Conservation (phyloP, 2,329 filamentous ascomycete species). For the Exophiala oligosperma region DNA sequence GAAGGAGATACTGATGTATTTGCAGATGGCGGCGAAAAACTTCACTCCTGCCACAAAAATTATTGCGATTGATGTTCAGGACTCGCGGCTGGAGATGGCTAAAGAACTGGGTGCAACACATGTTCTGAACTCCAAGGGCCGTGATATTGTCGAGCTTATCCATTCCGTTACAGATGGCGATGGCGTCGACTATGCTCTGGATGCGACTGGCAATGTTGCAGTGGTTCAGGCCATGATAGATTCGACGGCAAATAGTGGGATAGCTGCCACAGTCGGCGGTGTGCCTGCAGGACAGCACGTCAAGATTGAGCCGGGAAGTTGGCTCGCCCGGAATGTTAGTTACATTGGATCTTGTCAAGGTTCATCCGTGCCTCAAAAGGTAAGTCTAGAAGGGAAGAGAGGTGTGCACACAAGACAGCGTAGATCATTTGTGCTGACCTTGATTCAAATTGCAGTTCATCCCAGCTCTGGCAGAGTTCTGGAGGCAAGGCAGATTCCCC, state of each 20-base stretch:
- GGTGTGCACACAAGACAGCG: too few species aligned
- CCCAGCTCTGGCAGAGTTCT: neutral
- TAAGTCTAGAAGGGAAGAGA: neutral
- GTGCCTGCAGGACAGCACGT: neutral
- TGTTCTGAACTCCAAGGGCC: conserved; percentile 35
- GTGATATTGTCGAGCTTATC: conserved; percentile 31
- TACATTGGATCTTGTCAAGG: neutral
- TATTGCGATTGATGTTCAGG: conserved; percentile 48
- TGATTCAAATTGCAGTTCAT: neutral
- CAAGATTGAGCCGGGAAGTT: neutral
- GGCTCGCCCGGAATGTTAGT: neutral
- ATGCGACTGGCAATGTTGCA: conserved; percentile 10
- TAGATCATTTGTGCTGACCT: neutral
- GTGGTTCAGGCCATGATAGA: neutral
- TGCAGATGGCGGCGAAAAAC: conserved; percentile 31
- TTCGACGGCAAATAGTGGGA: neutral
- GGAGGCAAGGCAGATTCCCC: neutral
- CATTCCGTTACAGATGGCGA: conserved; percentile 23
- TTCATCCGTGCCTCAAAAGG: neutral
- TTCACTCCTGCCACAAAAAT: conserved; percentile 30
- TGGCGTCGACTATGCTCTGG: conserved; percentile 19
- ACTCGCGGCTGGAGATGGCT: conserved; percentile 43
- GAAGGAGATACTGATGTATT: too few species aligned
- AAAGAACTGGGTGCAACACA: conserved; percentile 46
- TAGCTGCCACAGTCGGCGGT: neutral